Percentiles rank a stretch among this genome's conserved stretches.
These are phyloP conservation scores for Hansfordia pulvinata DNA, from an alignment of 2,329 filamentous ascomycete species.

Conservation along the genomic window DNA sequence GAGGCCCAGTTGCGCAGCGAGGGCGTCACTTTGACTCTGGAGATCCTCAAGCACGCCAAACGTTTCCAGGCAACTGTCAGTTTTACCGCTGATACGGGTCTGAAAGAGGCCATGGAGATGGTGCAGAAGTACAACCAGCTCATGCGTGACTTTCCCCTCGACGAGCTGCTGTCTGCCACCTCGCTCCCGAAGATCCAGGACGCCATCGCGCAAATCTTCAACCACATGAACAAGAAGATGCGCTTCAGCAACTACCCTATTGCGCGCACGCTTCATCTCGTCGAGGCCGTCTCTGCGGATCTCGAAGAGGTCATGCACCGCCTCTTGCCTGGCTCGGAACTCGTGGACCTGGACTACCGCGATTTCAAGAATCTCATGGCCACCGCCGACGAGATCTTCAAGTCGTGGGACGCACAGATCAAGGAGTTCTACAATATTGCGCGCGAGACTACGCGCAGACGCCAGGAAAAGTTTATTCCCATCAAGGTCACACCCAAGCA, in stretches of 20 bases:
- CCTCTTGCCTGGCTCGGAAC: slow-evolving; percentile 69
- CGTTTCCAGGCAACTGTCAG: slow-evolving; percentile 96
- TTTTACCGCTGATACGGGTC: slow-evolving; percentile 86
- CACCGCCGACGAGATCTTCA: slow-evolving; percentile 74
- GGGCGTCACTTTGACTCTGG: slow-evolving; percentile 80
- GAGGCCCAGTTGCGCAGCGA: slow-evolving; percentile 79
- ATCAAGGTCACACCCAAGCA: slow-evolving; percentile 92
- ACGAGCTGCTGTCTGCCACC: slow-evolving; percentile 86
- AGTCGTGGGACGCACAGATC: slow-evolving; percentile 85
- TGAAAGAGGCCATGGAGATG: slow-evolving; percentile 91
- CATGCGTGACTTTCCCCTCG: slow-evolving; percentile 94
- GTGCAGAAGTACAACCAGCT: slow-evolving; percentile 98
- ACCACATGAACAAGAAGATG: slow-evolving; percentile 93
- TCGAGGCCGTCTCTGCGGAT: slow-evolving; percentile 91
- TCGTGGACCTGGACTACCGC: slow-evolving; percentile 84
- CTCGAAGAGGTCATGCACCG: slow-evolving; percentile 77
- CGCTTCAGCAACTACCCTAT: slow-evolving; percentile 94
- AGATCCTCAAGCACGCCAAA: slow-evolving; percentile 93
- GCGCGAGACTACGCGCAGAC: slow-evolving; percentile 80
- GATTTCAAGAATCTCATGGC: slow-evolving; percentile 83
- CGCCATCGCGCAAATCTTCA: slow-evolving; percentile 79
- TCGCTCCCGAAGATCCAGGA: slow-evolving; percentile 81
- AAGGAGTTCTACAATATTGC: slow-evolving; percentile 98
- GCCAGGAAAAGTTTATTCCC: slow-evolving; percentile 96
- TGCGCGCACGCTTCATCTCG: slow-evolving; percentile 78